A percentile compares a stretch with the other conserved stretches of the same genome.
Conservation (phyloP, 768 basidiomycete species). For the Chalciporus pseudorubinellus region DNA sequence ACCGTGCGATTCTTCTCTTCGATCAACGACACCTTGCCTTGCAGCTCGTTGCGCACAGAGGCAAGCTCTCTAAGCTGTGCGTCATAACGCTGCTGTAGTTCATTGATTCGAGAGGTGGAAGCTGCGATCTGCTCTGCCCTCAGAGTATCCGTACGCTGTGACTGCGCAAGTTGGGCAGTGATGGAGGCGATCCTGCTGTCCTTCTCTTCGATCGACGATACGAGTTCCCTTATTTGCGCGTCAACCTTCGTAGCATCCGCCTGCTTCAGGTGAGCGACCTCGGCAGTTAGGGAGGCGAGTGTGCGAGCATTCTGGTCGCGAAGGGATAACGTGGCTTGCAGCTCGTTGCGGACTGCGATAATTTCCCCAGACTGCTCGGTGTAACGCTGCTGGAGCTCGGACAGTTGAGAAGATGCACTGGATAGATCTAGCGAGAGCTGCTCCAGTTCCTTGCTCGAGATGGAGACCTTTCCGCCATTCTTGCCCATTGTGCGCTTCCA, state of each 20-base stretch:
- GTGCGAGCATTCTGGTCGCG: background rate
- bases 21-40: background rate
- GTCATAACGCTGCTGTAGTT: background rate
- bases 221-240: too few relatives aligned
- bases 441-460: conserved; percentile 8
- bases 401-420: background rate
- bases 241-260: background rate
- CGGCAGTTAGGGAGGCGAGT: background rate
- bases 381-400: conserved; percentile 1
- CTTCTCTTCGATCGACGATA: too few relatives aligned
- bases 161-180: too few relatives aligned
- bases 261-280: background rate
- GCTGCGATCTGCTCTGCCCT: background rate
- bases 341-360: background rate
- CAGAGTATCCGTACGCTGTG: background rate
- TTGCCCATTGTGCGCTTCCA: background rate
- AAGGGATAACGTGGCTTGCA: background rate
- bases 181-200: too few relatives aligned
- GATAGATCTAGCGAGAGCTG: conserved; percentile 2
- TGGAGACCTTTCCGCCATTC: background rate
- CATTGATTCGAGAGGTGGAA: background rate
- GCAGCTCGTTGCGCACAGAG: background rate
- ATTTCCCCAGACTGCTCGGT: background rate
- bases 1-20: too few relatives aligned
- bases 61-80: background rate